phyloP scores from a whole-genome alignment of 2,329 filamentous ascomycete genomes.

The Coniosporium tulheliwenetii region DNA sequence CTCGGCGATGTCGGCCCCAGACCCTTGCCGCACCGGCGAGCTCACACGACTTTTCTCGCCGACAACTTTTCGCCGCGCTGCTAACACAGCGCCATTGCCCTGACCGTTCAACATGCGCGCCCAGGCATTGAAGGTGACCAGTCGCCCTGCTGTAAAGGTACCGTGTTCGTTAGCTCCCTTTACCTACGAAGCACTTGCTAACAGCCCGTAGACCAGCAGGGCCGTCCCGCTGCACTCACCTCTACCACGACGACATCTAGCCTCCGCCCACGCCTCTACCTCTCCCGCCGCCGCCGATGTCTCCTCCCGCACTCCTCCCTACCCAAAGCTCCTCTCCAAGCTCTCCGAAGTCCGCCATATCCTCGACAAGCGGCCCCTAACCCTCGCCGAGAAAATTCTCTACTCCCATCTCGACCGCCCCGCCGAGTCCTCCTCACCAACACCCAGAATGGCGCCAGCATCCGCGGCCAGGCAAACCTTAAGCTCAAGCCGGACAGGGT shows the following conservation, averaged over 20 bases:
- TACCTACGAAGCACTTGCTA: no score
- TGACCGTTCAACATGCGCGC: no score
- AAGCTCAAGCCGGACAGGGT: conserved; percentile 96
- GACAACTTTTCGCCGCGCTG: no score
- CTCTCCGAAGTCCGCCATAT: conserved; percentile 62
- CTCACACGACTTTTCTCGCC: no score
- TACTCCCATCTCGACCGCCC: conserved; percentile 87
- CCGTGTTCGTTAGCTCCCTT: no score
- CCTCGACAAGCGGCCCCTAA: conserved; percentile 53
- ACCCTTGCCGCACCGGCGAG: no score
- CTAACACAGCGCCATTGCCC: no score
- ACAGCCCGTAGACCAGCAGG: no score
- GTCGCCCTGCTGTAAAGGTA: no score
- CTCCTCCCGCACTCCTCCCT: conserved; percentile 54
- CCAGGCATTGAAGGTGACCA: no score
- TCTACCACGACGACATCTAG: conserved; percentile 1
- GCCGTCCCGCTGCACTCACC: background rate
- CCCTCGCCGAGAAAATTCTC: conserved; percentile 93
- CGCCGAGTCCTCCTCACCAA: conserved; percentile 62
- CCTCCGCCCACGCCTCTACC: conserved; percentile 1
- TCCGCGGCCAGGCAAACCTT: conserved; percentile 80
- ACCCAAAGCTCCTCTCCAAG: conserved; percentile 64
- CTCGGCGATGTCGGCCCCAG: no score
- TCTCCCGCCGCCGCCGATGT: conserved; percentile 16
- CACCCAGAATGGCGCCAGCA: conserved; percentile 68